Evolutionary conservation across 1,139 yeast genomes (phyloP).

Genomic region (Yamadazyma dushanensis): DNA sequence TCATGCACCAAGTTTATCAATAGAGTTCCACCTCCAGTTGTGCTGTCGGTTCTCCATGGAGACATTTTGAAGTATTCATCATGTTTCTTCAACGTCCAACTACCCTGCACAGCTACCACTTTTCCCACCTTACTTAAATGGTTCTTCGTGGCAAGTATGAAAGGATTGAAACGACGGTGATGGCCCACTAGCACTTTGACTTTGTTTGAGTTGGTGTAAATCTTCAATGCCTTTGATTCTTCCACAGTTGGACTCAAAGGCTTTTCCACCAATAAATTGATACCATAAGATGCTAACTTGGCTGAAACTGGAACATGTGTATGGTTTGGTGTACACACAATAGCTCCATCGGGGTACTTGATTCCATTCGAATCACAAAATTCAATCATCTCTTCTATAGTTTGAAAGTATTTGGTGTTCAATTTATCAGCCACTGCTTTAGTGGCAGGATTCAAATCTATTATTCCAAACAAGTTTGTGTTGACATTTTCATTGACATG

Average conservation of each 20-base stretch:
- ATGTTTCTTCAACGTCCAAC: slow-evolving; percentile 42
- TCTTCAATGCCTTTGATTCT: slow-evolving; percentile 35
- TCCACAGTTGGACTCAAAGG: slow-evolving; percentile 40
- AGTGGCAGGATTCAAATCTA: slow-evolving; percentile 33
- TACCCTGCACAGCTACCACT: slow-evolving; percentile 40
- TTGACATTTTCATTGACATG: slow-evolving; percentile 26
- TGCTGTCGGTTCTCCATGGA: slow-evolving; percentile 39
- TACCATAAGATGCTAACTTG: slow-evolving; percentile 34
- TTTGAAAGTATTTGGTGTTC: slow-evolving; percentile 26
- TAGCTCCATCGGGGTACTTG: slow-evolving; percentile 41
- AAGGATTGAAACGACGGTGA: slow-evolving; percentile 46
- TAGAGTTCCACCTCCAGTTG: slow-evolving; percentile 41
- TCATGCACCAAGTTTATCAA: slow-evolving; percentile 45
- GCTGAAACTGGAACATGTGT: slow-evolving; percentile 38
- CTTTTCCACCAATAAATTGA: slow-evolving; percentile 41
- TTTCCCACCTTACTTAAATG: slow-evolving; percentile 31
- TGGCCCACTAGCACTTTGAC: slow-evolving; percentile 43
- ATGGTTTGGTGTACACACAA: slow-evolving; percentile 45
- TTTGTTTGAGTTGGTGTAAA: slow-evolving; percentile 23
- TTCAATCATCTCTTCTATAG: slow-evolving; percentile 27
- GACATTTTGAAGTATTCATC: slow-evolving; percentile 35
- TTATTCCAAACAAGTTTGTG: slow-evolving; percentile 33
- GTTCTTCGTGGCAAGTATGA: slow-evolving; percentile 35
- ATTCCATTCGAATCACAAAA: slow-evolving; percentile 25
- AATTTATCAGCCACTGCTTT: slow-evolving; percentile 25